phyloP scores from a whole-genome alignment of 225 moss, liverwort and hornwort species.

The Marchantia paleacea region DNA sequence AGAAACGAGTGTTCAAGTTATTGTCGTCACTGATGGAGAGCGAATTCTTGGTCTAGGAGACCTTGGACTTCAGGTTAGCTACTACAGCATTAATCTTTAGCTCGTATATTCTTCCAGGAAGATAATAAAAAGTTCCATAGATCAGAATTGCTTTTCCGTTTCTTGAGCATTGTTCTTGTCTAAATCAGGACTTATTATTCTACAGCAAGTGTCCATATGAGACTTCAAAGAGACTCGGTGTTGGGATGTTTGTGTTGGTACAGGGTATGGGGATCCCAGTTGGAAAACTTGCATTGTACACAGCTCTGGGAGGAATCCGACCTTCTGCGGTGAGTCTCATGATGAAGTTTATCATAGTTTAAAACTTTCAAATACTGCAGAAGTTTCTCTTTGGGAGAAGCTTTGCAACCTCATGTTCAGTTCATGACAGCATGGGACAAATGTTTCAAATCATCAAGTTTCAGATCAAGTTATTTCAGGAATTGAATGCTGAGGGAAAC shows the following conservation, averaged over 20 bases:
- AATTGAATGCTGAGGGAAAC: background rate
- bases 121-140: no score
- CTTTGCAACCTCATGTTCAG: no score
- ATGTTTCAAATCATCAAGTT: no score
- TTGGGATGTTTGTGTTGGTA: background rate
- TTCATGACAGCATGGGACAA: no score
- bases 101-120: no score
- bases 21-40: slow-evolving; percentile 93
- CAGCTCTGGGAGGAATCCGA: slow-evolving; percentile 81
- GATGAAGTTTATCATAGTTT: background rate
- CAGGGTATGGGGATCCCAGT: slow-evolving; percentile 96
- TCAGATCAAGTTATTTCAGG: no score
- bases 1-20: slow-evolving; percentile 70
- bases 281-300: slow-evolving; percentile 76
- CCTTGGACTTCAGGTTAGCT: slow-evolving; percentile 62
- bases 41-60: slow-evolving; percentile 93
- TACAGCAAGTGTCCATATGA: no score
- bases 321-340: slow-evolving; percentile 58
- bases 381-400: background rate
- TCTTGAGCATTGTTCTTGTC: no score
- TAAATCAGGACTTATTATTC: no score
- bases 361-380: background rate
- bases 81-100: no score
- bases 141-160: no score
- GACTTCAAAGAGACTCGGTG: no score